A percentile compares a stretch with the other conserved stretches of the same genome.
phyloP scores from a whole-genome alignment of 805 yeast genomes.

The Sugiyamaella marilandica region DNA sequence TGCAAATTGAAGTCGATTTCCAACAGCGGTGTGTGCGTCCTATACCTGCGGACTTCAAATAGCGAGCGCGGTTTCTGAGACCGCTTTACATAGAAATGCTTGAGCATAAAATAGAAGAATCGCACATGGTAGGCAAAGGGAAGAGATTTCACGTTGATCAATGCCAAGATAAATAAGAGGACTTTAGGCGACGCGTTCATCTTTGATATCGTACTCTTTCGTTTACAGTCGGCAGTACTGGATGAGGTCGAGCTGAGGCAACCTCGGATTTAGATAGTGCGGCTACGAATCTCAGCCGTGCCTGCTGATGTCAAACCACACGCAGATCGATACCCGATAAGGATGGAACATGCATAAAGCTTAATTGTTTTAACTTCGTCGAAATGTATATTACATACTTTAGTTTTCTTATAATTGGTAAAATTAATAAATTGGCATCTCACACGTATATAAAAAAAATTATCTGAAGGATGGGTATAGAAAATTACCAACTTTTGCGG shows the following conservation, averaged over 20 bases:
- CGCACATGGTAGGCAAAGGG: constrained; percentile 65
- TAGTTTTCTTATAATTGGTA: background rate
- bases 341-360: background rate
- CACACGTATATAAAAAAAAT: background rate
- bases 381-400: background rate
- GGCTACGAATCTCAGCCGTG: background rate
- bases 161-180: constrained; percentile 23
- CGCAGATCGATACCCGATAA: background rate
- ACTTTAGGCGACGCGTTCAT: constrained; percentile 7
- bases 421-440: background rate
- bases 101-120: constrained; percentile 48
- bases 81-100: constrained; percentile 37
- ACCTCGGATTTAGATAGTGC: background rate
- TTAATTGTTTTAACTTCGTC: background rate
- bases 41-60: constrained; percentile 42
- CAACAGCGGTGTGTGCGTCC: constrained; percentile 62
- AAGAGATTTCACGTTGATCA: constrained; percentile 54
- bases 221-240: background rate
- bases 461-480: background rate
- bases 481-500: background rate
- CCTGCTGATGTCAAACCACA: background rate
- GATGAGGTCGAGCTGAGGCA: background rate
- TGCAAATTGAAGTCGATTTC: constrained; percentile 87
- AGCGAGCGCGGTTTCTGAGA: constrained; percentile 19
- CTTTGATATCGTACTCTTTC: background rate